Evolutionary conservation across 2,329 filamentous ascomycete genomes (phyloP).

Genomic region (Ceratocystis colombiana): DNA sequence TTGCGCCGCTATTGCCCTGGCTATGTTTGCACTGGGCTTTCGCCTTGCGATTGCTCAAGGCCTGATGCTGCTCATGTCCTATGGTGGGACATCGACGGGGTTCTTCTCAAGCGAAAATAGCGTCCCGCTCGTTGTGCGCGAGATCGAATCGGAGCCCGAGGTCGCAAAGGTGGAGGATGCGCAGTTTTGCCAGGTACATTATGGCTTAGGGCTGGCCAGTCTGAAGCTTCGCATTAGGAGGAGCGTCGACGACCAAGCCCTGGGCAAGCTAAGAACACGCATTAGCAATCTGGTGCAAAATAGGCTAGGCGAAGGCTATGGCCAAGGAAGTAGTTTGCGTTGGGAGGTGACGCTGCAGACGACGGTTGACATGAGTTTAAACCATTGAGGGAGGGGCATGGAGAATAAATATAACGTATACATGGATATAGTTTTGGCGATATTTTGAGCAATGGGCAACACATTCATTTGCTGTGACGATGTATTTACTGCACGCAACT

Average conservation of each 20-base stretch:
- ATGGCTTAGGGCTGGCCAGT: conserved; percentile 92
- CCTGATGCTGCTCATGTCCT: conserved; percentile 93
- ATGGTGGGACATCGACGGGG: conserved; percentile 35
- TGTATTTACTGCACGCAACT: background rate
- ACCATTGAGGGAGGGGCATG: background rate
- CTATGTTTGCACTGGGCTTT: conserved; percentile 80
- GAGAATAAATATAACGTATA: background rate
- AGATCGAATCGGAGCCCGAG: conserved; percentile 70
- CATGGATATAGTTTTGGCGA: too few relatives aligned
- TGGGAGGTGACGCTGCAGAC: conserved; percentile 94
- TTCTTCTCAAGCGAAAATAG: conserved; percentile 33
- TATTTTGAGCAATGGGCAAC: too few relatives aligned
- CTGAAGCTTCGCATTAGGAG: conserved; percentile 62
- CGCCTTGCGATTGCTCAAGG: conserved; percentile 78
- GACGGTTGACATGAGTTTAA: conserved; percentile 33
- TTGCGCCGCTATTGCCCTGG: conserved; percentile 67
- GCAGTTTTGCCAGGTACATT: conserved; percentile 97
- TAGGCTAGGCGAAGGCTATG: conserved; percentile 77
- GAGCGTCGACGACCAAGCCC: conserved; percentile 57
- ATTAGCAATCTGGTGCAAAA: conserved; percentile 73
- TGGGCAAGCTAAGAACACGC: conserved; percentile 63
- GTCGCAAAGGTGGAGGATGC: conserved; percentile 77
- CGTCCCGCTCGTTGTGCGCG: conserved; percentile 65
- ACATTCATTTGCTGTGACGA: background rate
- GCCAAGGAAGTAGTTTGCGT: conserved; percentile 62